A percentile compares a stretch with the other conserved stretches of the same genome.
phyloP scores from a whole-genome alignment of 2,329 filamentous ascomycete genomes.

The Fusarium odoratissimum region DNA sequence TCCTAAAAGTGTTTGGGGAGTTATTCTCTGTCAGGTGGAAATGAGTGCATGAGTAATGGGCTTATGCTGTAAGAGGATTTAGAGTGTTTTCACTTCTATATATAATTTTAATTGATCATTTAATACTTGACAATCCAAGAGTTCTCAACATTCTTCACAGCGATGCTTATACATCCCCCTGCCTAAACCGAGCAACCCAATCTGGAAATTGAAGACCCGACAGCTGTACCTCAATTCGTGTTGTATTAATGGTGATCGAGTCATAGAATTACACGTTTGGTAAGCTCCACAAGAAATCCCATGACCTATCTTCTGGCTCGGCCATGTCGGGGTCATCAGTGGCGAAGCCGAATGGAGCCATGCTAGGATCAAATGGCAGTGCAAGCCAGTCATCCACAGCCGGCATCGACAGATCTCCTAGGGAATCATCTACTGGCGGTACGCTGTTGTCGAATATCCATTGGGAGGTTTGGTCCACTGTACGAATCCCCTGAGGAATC shows the following conservation, averaged over 20 bases:
- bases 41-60: neutral
- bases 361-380: neutral
- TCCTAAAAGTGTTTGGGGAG: rapidly evolving
- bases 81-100: neutral
- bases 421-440: rapidly evolving
- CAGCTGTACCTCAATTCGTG: neutral
- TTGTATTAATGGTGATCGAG: neutral
- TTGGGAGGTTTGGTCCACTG: neutral
- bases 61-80: neutral
- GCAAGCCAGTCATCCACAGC: neutral
- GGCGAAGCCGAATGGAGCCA: neutral
- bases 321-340: neutral
- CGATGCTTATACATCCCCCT: no score
- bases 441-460: neutral
- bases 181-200: no score
- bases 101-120: neutral
- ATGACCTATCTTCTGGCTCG: neutral
- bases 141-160: no score
- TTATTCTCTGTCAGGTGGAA: rapidly evolving
- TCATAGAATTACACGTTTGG: neutral
- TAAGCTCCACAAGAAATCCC: constrained; percentile 2
- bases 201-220: neutral
- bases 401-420: neutral
- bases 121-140: neutral
- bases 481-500: constrained; percentile 7